These are phyloP conservation scores for Agaricus sinodeliciosus DNA, from an alignment of 768 basidiomycete genomes.

Conservation along the genomic window DNA sequence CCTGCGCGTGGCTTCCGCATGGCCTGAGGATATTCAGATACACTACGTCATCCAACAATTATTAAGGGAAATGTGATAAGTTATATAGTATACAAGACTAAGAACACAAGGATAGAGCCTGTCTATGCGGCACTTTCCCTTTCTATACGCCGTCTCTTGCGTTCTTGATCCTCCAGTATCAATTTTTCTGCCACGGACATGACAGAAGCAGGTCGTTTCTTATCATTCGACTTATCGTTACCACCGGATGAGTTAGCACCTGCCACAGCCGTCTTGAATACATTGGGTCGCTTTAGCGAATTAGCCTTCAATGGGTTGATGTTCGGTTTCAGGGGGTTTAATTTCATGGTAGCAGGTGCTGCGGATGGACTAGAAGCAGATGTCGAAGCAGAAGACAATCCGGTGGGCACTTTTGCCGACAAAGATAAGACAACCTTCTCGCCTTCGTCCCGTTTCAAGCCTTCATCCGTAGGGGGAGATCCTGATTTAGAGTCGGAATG, in stretches of 20 bases:
- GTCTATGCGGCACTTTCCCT: constrained; percentile 27
- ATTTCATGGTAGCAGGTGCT: constrained; percentile 42
- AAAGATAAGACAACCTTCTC: constrained; percentile 77
- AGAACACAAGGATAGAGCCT: constrained; percentile 11
- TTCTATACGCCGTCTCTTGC: constrained; percentile 78
- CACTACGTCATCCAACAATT: not conserved
- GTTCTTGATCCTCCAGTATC: constrained; percentile 86
- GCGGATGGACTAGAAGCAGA: constrained; percentile 28
- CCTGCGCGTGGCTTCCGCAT: not conserved
- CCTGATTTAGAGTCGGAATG: not conserved
- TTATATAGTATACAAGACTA: constrained; percentile 4
- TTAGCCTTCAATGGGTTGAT: constrained; percentile 61
- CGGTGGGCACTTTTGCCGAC: constrained; percentile 43
- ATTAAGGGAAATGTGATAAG: not conserved
- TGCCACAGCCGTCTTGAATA: constrained; percentile 51
- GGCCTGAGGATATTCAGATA: not conserved
- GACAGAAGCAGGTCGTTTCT: constrained; percentile 50
- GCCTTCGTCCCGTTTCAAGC: constrained; percentile 66
- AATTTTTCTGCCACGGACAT: constrained; percentile 83
- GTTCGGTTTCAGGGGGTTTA: constrained; percentile 54
- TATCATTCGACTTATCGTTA: constrained; percentile 36
- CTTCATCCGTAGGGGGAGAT: constrained; percentile 43
- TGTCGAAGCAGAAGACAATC: constrained; percentile 26
- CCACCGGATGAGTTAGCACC: constrained; percentile 26
- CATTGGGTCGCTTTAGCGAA: constrained; percentile 68